Conservation (phyloP, 1,284 basidiomycete genomes). For the Ganoderma lucidum region DNA sequence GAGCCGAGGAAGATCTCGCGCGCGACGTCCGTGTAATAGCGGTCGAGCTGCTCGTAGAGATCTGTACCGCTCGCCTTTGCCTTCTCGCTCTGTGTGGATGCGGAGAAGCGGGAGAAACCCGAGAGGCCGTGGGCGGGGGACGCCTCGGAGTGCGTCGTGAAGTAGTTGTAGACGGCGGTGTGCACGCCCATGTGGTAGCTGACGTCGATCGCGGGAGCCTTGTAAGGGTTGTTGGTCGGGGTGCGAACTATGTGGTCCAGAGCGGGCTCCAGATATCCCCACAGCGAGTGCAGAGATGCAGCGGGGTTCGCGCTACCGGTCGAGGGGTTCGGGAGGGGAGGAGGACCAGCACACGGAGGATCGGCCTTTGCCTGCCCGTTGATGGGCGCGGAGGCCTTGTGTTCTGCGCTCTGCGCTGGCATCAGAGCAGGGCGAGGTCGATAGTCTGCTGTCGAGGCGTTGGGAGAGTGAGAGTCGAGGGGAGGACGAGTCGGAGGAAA, state of each 20-base stretch:
- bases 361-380: slow-evolving; percentile 23
- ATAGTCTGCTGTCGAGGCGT: slow-evolving; percentile 14
- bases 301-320: slow-evolving; percentile 76
- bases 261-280: slow-evolving; percentile 77
- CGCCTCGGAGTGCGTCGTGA: slow-evolving; percentile 65
- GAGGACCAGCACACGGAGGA: slow-evolving; percentile 23
- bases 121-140: slow-evolving; percentile 40
- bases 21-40: slow-evolving; percentile 65
- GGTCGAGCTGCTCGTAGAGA: slow-evolving; percentile 75
- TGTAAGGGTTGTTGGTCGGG: slow-evolving; percentile 62
- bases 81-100: slow-evolving; percentile 33
- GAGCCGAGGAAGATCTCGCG: slow-evolving; percentile 68
- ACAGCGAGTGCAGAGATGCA: slow-evolving; percentile 71
- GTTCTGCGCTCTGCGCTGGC: slow-evolving; percentile 26
- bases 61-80: slow-evolving; percentile 60
- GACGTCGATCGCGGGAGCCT: slow-evolving; percentile 74
- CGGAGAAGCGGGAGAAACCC: slow-evolving; percentile 32
- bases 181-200: slow-evolving; percentile 79
- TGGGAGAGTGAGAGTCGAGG: slow-evolving; percentile 9
- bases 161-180: slow-evolving; percentile 83
- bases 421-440: slow-evolving; percentile 17
- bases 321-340: slow-evolving; percentile 45
- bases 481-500: background rate
- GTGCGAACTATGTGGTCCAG: slow-evolving; percentile 77
- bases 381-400: slow-evolving; percentile 13